These are phyloP conservation scores for Trypanosoma lewisi DNA, from an alignment of 208 protist genomes.

Conservation along the genomic window DNA sequence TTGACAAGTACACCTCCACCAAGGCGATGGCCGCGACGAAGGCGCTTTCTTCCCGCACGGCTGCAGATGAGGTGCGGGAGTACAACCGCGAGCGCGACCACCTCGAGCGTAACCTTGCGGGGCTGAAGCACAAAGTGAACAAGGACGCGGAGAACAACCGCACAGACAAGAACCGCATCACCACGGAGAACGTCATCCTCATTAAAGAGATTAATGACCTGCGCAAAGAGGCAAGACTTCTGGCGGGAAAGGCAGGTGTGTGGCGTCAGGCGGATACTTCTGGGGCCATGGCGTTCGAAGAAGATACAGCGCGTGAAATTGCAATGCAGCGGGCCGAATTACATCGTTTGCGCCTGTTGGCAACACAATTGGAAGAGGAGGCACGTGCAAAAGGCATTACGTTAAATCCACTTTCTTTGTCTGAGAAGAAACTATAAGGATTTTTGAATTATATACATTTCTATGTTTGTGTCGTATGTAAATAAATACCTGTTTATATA, in stretches of 20 bases:
- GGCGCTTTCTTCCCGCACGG: slow-evolving; percentile 59
- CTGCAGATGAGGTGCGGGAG: slow-evolving; percentile 92
- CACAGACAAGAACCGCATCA: slow-evolving; percentile 90
- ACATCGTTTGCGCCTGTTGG: slow-evolving; percentile 51
- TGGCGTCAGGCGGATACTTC: slow-evolving; percentile 44
- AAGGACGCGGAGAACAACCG: slow-evolving; percentile 94
- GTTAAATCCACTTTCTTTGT: slow-evolving; percentile 30
- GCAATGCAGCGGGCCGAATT: slow-evolving; percentile 90
- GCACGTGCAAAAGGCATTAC: slow-evolving; percentile 60
- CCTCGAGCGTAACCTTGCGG: slow-evolving; percentile 92
- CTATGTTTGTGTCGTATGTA: background rate
- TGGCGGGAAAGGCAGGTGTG: slow-evolving; percentile 67
- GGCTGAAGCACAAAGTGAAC: slow-evolving; percentile 91
- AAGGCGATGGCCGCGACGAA: slow-evolving; percentile 34
- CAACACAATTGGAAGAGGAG: slow-evolving; percentile 70
- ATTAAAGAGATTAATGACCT: slow-evolving; percentile 97
- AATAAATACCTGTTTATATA: background rate
- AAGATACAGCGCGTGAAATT: slow-evolving; percentile 78
- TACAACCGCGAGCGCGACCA: slow-evolving; percentile 95
- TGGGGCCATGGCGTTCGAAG: slow-evolving; percentile 59
- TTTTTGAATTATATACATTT: background rate
- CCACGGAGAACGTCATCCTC: slow-evolving; percentile 94
- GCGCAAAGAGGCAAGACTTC: slow-evolving; percentile 91
- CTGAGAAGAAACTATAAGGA: background rate
- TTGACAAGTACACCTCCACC: slow-evolving; percentile 84